Percentiles rank a stretch among this genome's conserved stretches.
phyloP scores from a whole-genome alignment of 495 filamentous ascomycete genomes.

The Chaetomium fimeti region DNA sequence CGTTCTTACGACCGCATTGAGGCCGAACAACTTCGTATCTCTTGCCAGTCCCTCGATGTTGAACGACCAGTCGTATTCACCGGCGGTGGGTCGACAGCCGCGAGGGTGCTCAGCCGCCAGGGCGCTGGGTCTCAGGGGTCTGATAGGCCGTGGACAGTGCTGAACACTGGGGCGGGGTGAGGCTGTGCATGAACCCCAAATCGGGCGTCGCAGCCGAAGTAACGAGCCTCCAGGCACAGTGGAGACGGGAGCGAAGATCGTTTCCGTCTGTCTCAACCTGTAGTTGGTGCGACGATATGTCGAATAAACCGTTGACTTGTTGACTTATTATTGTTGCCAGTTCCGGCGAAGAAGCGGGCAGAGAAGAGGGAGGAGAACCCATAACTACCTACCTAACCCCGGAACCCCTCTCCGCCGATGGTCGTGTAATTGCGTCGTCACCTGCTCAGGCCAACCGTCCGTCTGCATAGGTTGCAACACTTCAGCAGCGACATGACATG shows the following conservation, averaged over 20 bases:
- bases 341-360: neutral
- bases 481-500: neutral
- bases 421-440: too few species aligned
- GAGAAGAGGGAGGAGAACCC: neutral
- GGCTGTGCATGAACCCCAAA: conserved; percentile 24
- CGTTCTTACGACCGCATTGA: neutral
- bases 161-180: conserved; percentile 25
- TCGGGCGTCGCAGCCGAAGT: neutral
- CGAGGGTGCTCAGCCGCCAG: conserved; percentile 20
- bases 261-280: neutral
- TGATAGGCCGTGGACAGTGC: conserved; percentile 27
- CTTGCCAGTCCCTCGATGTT: neutral
- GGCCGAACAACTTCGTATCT: conserved; percentile 12
- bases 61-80: conserved; percentile 9
- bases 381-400: neutral
- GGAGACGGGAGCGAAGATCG: neutral
- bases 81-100: conserved; percentile 13
- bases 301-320: neutral
- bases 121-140: conserved; percentile 5
- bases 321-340: neutral
- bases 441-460: too few species aligned
- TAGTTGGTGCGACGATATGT: neutral
- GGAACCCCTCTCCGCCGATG: too few species aligned
- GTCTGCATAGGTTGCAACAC: too few species aligned
- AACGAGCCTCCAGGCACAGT: neutral